Conservation (phyloP, 2,329 filamentous ascomycete species). For the Waltergamsia citrina region DNA sequence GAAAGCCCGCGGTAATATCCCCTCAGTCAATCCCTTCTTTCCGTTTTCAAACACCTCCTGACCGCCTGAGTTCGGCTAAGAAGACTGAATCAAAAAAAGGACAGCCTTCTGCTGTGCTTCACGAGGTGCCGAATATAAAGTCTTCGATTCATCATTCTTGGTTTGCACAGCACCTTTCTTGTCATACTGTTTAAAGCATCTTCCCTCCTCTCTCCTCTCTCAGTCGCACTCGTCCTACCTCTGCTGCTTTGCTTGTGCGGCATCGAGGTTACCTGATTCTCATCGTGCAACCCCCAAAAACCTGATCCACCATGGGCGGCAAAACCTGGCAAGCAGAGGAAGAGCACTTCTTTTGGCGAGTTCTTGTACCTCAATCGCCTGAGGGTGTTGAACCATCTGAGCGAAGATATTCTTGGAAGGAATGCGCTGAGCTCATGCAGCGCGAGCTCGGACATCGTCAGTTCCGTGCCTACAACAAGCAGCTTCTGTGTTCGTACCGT, state of each 20-base stretch:
- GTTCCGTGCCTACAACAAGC: conserved; percentile 27
- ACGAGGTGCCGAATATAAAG: neutral
- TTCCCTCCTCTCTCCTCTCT: neutral
- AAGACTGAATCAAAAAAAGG: neutral
- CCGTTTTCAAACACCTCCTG: too few species aligned
- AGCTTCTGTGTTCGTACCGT: conserved; percentile 28
- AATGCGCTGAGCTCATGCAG: conserved; percentile 28
- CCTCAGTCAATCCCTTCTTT: neutral
- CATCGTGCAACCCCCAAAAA: neutral
- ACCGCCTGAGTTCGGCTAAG: too few species aligned
- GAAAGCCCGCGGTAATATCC: too few species aligned
- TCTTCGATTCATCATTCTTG: neutral
- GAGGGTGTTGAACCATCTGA: conserved; percentile 15
- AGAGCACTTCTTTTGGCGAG: conserved; percentile 38
- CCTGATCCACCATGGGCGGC: conserved; percentile 30
- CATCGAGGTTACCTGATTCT: neutral
- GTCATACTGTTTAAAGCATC: neutral
- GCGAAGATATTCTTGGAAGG: conserved; percentile 21
- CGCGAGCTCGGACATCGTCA: conserved; percentile 19
- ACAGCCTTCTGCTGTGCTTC: neutral
- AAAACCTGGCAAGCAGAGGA: conserved; percentile 39
- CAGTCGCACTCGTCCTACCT: neutral
- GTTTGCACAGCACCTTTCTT: neutral
- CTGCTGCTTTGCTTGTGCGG: neutral
- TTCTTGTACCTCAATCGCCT: conserved; percentile 24